Conservation (phyloP, 441 rosid species). For the Cnidoscolus chayamansa region DNA sequence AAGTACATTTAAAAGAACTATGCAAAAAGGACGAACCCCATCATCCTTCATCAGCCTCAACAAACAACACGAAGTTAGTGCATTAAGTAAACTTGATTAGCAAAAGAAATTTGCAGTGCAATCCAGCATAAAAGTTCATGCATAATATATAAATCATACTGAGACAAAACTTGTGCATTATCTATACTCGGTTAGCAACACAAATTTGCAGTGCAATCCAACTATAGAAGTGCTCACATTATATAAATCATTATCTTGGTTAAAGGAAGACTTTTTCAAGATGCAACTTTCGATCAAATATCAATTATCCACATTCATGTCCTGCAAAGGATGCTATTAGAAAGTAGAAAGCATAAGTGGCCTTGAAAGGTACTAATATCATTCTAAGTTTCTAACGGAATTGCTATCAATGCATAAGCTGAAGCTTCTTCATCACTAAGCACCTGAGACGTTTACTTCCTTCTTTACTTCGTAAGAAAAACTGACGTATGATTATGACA, state of each 20-base stretch:
- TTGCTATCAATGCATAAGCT: neutral
- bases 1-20: neutral
- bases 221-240: neutral
- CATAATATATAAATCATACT: neutral
- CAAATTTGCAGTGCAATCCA: neutral
- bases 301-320: too few species aligned
- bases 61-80: neutral
- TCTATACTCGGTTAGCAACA: neutral
- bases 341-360: neutral
- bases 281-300: neutral
- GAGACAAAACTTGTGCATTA: neutral
- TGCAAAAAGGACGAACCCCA: too few species aligned
- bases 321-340: neutral
- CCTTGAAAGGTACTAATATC: neutral
- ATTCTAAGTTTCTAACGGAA: neutral
- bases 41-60: too few species aligned
- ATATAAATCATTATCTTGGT: neutral
- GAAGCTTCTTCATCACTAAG: neutral
- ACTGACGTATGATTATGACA: too few species aligned
- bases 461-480: neutral
- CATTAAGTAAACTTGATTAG: neutral
- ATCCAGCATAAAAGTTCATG: neutral
- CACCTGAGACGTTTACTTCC: neutral
- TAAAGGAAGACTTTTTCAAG: neutral
- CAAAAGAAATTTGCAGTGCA: neutral